phyloP scores from a whole-genome alignment of 345 rosid genomes.

The rapeseed (Brassica napus) region DNA sequence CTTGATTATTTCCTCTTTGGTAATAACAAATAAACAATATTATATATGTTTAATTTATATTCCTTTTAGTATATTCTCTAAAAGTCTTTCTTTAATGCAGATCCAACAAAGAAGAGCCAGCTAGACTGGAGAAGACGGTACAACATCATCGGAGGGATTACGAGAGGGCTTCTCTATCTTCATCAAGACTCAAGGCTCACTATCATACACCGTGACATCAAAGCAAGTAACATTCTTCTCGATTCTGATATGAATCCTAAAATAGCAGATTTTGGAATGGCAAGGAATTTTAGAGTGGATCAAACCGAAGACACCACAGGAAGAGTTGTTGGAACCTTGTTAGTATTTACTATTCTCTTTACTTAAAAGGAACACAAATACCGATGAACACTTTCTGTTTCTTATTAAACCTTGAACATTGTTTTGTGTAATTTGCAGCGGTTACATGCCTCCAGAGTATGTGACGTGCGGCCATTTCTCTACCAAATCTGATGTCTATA shows the following conservation, averaged over 20 bases:
- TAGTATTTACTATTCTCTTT: constrained; percentile 1
- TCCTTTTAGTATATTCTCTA: neutral
- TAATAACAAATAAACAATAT: neutral
- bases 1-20: constrained; percentile 27
- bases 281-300: constrained; percentile 15
- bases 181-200: constrained; percentile 30
- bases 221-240: constrained; percentile 26
- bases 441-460: constrained; percentile 48
- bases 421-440: constrained; percentile 22
- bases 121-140: constrained; percentile 3
- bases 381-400: neutral
- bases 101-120: neutral
- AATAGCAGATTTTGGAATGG: constrained; percentile 21
- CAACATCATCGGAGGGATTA: neutral
- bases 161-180: constrained; percentile 22
- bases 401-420: neutral
- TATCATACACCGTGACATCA: constrained; percentile 32
- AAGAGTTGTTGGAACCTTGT: constrained; percentile 27
- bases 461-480: constrained; percentile 34
- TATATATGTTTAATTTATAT: neutral
- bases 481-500: constrained; percentile 42
- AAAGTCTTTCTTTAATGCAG: neutral
- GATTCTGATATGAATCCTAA: constrained; percentile 20
- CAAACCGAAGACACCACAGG: constrained; percentile 9
- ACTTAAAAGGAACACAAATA: neutral